Percentiles rank a stretch among this genome's conserved stretches.
Conservation (phyloP, 106 monocot species). For the Apostasia ramifera region DNA sequence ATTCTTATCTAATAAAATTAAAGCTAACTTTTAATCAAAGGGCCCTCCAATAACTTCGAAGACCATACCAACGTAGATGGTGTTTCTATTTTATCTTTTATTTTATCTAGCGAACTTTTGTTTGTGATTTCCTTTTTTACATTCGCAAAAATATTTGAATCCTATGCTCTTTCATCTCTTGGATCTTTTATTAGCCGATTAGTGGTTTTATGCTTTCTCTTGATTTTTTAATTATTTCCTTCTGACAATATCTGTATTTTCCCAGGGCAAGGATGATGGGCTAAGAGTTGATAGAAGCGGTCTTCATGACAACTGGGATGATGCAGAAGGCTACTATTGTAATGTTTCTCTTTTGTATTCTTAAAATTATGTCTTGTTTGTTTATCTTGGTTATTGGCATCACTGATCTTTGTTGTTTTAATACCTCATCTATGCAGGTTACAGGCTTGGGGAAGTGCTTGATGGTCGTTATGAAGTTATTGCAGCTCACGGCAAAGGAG, state of each 20-base stretch:
- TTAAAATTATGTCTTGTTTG: background rate
- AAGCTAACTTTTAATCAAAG: too few species aligned
- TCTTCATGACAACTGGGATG: constrained; percentile 98
- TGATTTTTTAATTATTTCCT: background rate
- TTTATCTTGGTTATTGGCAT: background rate
- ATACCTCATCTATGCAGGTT: constrained; percentile 24
- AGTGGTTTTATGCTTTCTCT: background rate
- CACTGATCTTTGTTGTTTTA: background rate
- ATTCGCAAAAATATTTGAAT: too few species aligned
- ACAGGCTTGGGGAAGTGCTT: constrained; percentile 88
- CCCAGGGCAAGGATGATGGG: constrained; percentile 70
- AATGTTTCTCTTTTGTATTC: constrained; percentile 23
- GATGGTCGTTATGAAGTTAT: constrained; percentile 96
- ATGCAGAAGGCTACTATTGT: constrained; percentile 99
- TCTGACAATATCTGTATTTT: background rate
- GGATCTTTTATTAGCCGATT: too few species aligned
- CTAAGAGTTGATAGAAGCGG: constrained; percentile 58
- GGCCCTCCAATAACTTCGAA: too few species aligned
- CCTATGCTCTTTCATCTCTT: too few species aligned
- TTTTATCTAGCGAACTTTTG: too few species aligned
- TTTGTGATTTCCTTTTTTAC: too few species aligned
- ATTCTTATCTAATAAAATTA: too few species aligned
- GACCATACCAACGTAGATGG: too few species aligned
- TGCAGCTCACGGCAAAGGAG: constrained; percentile 95
- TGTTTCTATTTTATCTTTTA: too few species aligned